Evolutionary conservation across 345 rosid species (phyloP).

Genomic region (Pelargonium nanum): DNA sequence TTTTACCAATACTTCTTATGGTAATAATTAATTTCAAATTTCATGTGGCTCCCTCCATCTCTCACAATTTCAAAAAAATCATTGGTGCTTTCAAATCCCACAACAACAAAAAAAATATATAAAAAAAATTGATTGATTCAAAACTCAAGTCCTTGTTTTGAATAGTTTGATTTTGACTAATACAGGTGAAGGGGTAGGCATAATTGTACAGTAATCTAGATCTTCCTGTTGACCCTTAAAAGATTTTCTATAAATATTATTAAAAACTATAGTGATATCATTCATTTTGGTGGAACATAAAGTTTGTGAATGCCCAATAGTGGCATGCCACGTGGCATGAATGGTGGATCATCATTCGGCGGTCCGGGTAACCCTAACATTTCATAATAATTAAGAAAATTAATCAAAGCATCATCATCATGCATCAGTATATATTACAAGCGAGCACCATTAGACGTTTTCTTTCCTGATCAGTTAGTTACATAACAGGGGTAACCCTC

Average conservation of each 20-base stretch:
- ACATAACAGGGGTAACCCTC: too few species aligned
- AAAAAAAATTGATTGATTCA: background rate
- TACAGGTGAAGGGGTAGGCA: background rate
- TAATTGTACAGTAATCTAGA: background rate
- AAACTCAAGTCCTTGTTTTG: background rate
- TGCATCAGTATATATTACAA: too few species aligned
- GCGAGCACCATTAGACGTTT: too few species aligned
- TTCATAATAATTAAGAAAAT: too few species aligned
- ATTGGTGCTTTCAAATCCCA: background rate
- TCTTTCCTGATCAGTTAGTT: too few species aligned
- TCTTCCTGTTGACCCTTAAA: background rate
- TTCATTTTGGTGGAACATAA: too few species aligned
- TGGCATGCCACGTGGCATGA: background rate
- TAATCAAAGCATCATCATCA: too few species aligned
- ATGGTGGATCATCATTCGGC: too few species aligned
- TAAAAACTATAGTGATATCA: too few species aligned
- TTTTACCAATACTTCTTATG: background rate
- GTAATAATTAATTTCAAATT: too few species aligned
- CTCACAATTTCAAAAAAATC: background rate
- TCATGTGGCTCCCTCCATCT: background rate
- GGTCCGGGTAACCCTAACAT: too few species aligned
- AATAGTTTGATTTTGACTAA: background rate
- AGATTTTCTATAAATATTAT: background rate
- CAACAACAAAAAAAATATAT: background rate
- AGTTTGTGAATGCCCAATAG: background rate